phyloP scores from a whole-genome alignment of 108 stramenopile genomes.

The Aurantiochytrium sp. region DNA sequence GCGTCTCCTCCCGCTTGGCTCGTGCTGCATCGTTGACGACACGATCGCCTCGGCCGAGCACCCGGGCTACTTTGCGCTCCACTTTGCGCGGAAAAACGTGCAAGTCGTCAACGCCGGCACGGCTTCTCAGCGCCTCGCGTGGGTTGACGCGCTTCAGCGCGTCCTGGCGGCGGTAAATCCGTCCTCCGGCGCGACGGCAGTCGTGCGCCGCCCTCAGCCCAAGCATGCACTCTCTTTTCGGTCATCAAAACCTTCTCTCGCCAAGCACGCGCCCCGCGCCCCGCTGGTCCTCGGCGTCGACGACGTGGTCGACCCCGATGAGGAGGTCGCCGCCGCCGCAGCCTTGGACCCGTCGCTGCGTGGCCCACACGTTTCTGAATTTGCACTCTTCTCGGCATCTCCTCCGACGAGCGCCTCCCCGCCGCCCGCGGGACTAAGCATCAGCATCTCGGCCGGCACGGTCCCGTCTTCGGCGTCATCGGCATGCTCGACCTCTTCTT shows the following conservation, averaged over 20 bases:
- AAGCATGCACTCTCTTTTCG: background rate
- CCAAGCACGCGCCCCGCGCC: background rate
- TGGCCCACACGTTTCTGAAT: too few species aligned
- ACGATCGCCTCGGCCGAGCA: slow-evolving; percentile 22
- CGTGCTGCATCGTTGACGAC: background rate
- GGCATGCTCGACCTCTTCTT: too few species aligned
- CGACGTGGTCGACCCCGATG: too few species aligned
- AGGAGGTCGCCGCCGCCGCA: too few species aligned
- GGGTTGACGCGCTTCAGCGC: background rate
- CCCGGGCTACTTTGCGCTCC: background rate
- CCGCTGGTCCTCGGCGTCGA: background rate
- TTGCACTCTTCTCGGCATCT: too few species aligned
- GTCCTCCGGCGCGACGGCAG: background rate
- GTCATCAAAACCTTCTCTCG: background rate
- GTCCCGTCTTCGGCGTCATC: too few species aligned
- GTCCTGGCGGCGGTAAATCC: background rate
- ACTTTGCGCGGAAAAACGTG: background rate
- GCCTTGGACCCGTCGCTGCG: too few species aligned
- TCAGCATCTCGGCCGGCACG: too few species aligned
- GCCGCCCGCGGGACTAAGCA: too few species aligned
- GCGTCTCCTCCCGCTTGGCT: background rate
- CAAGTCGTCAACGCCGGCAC: background rate
- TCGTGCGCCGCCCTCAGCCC: background rate
- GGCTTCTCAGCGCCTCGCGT: background rate
- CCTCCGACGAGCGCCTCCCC: too few species aligned